Evolutionary conservation across 148 eudicot species (phyloP), one percentile per base, ranked within the genome.

Genomic region (Chenopodium suecicum): DNA sequence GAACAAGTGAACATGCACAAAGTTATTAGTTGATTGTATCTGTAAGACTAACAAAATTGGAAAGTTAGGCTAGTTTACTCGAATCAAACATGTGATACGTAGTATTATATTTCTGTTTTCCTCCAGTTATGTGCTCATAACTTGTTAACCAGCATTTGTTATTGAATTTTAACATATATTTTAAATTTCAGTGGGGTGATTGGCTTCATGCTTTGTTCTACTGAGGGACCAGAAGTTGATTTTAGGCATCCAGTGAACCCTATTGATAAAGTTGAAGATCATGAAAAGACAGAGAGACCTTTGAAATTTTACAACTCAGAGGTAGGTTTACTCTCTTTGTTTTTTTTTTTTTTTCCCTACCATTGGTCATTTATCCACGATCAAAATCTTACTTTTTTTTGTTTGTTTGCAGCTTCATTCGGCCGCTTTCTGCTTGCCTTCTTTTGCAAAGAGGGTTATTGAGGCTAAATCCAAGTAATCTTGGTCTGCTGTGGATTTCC

Each of bases 131-230:
- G 7, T 20, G 2, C 54, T 12, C 54, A 3, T 17, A 4, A 14
- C 31, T 64, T 29, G 1, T 47, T 60, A 29, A 31, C 29, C 48
- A 50, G 20, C 66, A 52, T 46, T 3, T 75, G 77, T 31, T 62
- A 12, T 2, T 62, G 70, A 31, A 58, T 52, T 58, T 27, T 10
- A 31, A 56, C 41, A 76, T 46, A 32, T 69, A 19, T 60, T 46
- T 47, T 27, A 31, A 68, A 66, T 89, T 87, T 78, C 91, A 96
- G 99, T 86, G 99, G 98, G 27, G 94, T 94, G 62, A 96, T 96
- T 69, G 99, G 99, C 72, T 96, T 96, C 82, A 96, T 94, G 99
- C 92, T 94, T 60, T 96, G 99, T 85, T 94, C 99, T 1, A 96
- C 98, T 0, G 97, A 92, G 88, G 99, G 99, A 48, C 95, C 97